phyloP scores from a whole-genome alignment of 2,329 filamentous ascomycete species.

The Phaeoacremonium minimum region DNA sequence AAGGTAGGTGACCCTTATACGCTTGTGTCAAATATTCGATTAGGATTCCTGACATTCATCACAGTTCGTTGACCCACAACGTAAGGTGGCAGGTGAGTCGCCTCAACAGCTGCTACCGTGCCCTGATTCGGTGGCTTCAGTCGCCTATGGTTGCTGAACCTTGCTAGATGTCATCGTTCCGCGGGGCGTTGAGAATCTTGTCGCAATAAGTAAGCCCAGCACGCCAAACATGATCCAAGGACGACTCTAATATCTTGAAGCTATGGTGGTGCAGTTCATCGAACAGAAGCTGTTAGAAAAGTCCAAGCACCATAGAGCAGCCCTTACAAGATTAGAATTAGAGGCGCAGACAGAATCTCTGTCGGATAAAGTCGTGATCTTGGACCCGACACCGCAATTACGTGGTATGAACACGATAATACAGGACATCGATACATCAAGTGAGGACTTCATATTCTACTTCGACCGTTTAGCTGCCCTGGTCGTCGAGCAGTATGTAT shows the following conservation, averaged over 20 bases:
- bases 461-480: conserved; percentile 87
- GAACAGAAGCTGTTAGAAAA: conserved; percentile 83
- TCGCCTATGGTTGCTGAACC: conserved; percentile 7
- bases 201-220: conserved; percentile 68
- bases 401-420: conserved; percentile 87
- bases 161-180: conserved; percentile 82
- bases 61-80: conserved; percentile 83
- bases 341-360: conserved; percentile 68
- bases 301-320: conserved; percentile 75
- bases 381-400: conserved; percentile 76
- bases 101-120: too few species aligned
- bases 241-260: too few species aligned
- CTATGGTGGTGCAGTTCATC: conserved; percentile 90
- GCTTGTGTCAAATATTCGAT: neutral
- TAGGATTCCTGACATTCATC: conserved; percentile 12
- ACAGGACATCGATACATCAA: conserved; percentile 69
- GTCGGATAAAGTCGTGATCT: conserved; percentile 67
- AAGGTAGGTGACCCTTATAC: conserved; percentile 53
- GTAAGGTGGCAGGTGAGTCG: conserved; percentile 69
- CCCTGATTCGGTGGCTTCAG: neutral
- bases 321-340: conserved; percentile 70
- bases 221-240: too few species aligned
- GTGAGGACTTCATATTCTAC: conserved; percentile 96
- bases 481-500: conserved; percentile 68
- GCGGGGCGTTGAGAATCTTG: conserved; percentile 87